These are phyloP conservation scores for Fagopyrum tataricum DNA, from an alignment of 148 eudicot species.

Conservation along the genomic window DNA sequence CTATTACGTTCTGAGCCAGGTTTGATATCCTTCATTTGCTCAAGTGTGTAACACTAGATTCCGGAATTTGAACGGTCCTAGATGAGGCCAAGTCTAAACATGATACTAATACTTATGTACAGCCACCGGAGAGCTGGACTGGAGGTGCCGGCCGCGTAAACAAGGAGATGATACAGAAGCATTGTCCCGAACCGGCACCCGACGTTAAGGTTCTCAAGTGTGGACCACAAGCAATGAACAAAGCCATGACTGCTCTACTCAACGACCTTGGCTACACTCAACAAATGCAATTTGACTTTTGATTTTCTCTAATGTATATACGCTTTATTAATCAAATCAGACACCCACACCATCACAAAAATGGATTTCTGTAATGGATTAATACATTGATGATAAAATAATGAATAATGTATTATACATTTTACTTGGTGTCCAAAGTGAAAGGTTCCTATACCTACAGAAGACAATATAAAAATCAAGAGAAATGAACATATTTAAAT, in stretches of 20 bases:
- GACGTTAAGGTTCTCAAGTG: conserved; percentile 31
- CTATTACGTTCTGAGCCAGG: conserved; percentile 36
- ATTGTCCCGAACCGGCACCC: conserved; percentile 28
- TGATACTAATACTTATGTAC: background rate
- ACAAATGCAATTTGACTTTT: conserved; percentile 33
- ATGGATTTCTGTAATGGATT: no score
- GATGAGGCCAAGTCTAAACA: no score
- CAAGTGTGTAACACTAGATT: no score
- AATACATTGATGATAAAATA: no score
- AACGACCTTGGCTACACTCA: conserved; percentile 27
- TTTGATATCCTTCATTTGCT: background rate
- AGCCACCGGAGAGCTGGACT: conserved; percentile 24
- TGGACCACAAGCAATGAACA: conserved; percentile 34
- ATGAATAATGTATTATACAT: no score
- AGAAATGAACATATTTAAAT: no score
- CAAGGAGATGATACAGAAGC: conserved; percentile 28
- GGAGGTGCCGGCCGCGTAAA: conserved; percentile 30
- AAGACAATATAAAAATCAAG: no score
- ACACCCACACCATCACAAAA: no score
- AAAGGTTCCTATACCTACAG: no score
- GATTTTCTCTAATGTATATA: background rate
- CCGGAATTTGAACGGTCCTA: no score
- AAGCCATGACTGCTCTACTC: conserved; percentile 30
- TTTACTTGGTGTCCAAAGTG: no score
- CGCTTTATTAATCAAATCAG: no score